Base-by-base conservation (phyloP, 2,329 filamentous ascomycete species). In the Verticillium albo-atrum region DNA sequence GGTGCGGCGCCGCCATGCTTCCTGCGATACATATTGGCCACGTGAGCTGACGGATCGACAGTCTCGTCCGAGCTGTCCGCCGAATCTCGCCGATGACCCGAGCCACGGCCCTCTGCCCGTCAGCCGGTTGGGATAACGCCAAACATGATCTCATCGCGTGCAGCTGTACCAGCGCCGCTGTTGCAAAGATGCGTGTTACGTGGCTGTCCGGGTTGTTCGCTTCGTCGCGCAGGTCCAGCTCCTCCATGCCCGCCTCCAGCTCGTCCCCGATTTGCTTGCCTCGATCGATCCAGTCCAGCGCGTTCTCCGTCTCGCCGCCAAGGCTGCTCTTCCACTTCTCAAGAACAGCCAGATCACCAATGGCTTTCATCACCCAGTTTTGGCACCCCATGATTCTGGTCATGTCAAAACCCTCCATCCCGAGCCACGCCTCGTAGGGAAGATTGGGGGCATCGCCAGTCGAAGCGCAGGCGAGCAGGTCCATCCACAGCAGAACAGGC, bases 341-440 rank as follows among this genome's bases (percentile, higher is more conserved):
- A 51, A 10, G 57, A 23, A 23, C 58, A 14, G 54, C 59, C 15
- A 62, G 37, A 20, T 62, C 61, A 3, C 59, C 61, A 14, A 62
- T 55, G 26, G 61, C 59, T 4, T 57, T 32, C 59, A 62, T 59
- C 10, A 50, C 61, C 61, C 59, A 62, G 15, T 59, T 61, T 27
- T 62, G 59, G n/a, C 61, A 61, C 1, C 61, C 59, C 59, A 58
- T 62, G 4, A 61, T 53, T 17, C 54, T 55, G 1, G 61, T 61
- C 17, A 61, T 26, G 34, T 62, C 61, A 2, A 59, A 28, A 9
- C 59, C 59, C 14, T 59, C 57, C 10, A 59, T 50, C 10, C 17
- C 32, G 1, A 62, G 25, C 61, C 57, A 61, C 14, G 23, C 30
- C 26, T 37, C 54, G 27, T 59, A 62, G 9, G 59, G 58, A 10